Base-by-base conservation (phyloP, 768 basidiomycete species). In the Gautieria morchelliformis region DNA sequence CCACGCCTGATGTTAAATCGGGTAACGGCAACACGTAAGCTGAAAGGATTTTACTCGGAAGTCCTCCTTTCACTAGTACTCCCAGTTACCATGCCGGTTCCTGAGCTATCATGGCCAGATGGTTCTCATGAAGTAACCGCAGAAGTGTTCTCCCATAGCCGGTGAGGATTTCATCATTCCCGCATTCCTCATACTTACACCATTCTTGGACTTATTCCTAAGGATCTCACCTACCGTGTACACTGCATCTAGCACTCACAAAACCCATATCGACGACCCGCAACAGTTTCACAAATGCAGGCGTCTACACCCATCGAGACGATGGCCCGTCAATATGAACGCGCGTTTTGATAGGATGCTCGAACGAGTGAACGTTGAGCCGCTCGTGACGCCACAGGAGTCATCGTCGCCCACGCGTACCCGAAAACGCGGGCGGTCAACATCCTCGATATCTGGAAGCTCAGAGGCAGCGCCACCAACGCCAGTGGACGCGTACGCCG, bases 261-360 rank as follows among this genome's bases (percentile, higher is more conserved):
- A 41, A 1, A 33, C 37, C 22, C 50, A 12, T n/a, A 24, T 5
- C 9, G 12, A 12, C 1, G 19, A 17, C 24, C 37, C 45, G 55
- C 32, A 53, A 52, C 49, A 60, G n/a, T 45, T 56, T 45, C 37
- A 1, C 42, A 8, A 48, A 45, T 40, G 22, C 39, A 40, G 20
- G 40, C 8, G 33, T 40, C 40, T 41, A 52, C 11, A 61, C 64
- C 32, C 53, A 64, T n/a, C 87, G 82, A 61, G 81, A 19, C 74
- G 74, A 24, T 79, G 71, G 62, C 70, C 69, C n/a, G 67, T 62
- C 39, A 76, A 76, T 8, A 68, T 83, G 50, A 88, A 87, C 61
- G 66, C 75, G 35, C 78, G 78, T 40, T 85, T 81, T 62, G 85
- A 88, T 66, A 73, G 73, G 45, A 88, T 89, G 86, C 69, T 87